Conservation (phyloP, 1,139 yeast species). For the Tardiomyces digboiensis region DNA sequence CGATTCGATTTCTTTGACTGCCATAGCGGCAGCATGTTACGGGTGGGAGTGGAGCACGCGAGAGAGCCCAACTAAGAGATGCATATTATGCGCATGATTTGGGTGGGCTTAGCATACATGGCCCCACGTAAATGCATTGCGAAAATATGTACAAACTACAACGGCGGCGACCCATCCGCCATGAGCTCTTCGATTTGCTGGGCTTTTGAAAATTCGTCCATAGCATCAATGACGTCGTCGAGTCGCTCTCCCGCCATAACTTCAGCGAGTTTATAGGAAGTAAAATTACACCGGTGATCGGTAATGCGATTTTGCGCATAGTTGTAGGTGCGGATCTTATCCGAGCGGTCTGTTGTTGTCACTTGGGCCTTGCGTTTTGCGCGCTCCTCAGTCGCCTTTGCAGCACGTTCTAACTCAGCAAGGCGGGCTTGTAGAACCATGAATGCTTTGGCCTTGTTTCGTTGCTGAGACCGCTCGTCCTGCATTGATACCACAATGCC, state of each 20-base stretch:
- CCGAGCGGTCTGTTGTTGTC: slow-evolving; percentile 80
- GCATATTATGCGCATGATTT: no score
- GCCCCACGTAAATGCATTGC: no score
- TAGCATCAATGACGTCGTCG: slow-evolving; percentile 51
- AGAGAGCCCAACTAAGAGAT: no score
- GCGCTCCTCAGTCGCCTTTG: slow-evolving; percentile 55
- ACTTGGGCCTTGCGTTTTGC: slow-evolving; percentile 75
- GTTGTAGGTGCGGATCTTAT: slow-evolving; percentile 89
- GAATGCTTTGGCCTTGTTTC: slow-evolving; percentile 92
- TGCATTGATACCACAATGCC: slow-evolving; percentile 88
- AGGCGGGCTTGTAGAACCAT: slow-evolving; percentile 70
- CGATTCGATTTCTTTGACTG: not conserved
- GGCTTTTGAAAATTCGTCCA: slow-evolving; percentile 39
- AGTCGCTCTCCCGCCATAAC: slow-evolving; percentile 65
- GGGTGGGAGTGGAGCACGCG: no score
- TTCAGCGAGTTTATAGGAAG: slow-evolving; percentile 72
- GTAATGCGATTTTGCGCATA: slow-evolving; percentile 89
- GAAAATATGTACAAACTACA: slow-evolving; percentile 1
- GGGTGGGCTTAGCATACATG: no score
- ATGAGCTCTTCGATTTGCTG: slow-evolving; percentile 27
- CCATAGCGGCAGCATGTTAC: no score
- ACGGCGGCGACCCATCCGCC: no score
- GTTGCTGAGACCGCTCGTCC: slow-evolving; percentile 92
- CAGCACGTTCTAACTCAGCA: slow-evolving; percentile 69
- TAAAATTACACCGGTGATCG: slow-evolving; percentile 82